Percentiles rank a stretch among this genome's conserved stretches.
Conservation (phyloP, 495 filamentous ascomycete genomes). For the Hypoxylon lenormandii region DNA sequence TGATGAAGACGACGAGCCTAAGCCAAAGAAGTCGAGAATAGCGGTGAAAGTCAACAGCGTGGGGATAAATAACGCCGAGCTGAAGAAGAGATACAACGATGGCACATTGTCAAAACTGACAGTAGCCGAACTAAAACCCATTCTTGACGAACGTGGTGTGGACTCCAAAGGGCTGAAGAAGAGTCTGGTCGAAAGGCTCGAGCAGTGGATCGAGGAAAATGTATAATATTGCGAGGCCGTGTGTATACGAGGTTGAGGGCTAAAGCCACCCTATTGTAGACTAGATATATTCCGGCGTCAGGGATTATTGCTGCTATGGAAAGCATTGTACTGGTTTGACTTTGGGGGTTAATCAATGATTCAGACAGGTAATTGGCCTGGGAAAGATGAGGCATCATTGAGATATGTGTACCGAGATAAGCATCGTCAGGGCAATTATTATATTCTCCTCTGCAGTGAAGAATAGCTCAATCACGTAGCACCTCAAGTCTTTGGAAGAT, state of each 20-base stretch:
- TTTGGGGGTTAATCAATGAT: too few relatives aligned
- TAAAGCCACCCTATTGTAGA: neutral
- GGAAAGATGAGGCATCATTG: too few relatives aligned
- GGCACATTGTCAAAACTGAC: constrained; percentile 77
- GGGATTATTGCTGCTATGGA: neutral
- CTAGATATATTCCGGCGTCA: neutral
- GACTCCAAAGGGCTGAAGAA: constrained; percentile 77
- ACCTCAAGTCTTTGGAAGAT: too few relatives aligned
- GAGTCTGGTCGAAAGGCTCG: constrained; percentile 80
- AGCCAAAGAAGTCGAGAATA: constrained; percentile 57
- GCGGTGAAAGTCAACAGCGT: constrained; percentile 37
- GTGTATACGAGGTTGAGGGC: neutral
- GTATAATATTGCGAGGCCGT: constrained; percentile 33
- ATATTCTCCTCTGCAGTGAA: too few relatives aligned
- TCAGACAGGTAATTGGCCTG: neutral
- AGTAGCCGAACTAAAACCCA: constrained; percentile 75
- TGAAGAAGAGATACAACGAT: constrained; percentile 70
- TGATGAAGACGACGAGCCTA: constrained; percentile 54
- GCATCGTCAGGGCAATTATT: too few relatives aligned
- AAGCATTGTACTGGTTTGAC: too few relatives aligned
- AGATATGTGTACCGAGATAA: too few relatives aligned
- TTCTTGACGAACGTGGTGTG: constrained; percentile 71
- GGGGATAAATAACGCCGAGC: constrained; percentile 64
- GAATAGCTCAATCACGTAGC: too few relatives aligned
- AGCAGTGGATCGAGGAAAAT: constrained; percentile 77